Percentiles rank a stretch among this genome's conserved stretches.
These are phyloP conservation scores for Delitschia confertaspora DNA, from an alignment of 495 filamentous ascomycete species.

Conservation along the genomic window DNA sequence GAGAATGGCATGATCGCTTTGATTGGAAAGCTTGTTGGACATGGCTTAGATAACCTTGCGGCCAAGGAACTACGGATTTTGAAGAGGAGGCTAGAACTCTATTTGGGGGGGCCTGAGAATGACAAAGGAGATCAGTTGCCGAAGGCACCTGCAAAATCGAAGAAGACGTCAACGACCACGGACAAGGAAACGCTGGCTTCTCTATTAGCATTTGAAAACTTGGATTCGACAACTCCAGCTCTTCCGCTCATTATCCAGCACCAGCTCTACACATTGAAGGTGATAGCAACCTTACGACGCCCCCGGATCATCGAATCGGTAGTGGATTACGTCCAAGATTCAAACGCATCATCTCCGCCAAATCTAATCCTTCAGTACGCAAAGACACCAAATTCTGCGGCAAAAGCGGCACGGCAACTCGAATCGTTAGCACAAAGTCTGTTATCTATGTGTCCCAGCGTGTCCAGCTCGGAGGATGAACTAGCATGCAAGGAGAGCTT, in stretches of 20 bases:
- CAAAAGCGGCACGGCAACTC: slow-evolving; percentile 60
- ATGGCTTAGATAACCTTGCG: slow-evolving; percentile 67
- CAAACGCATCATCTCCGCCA: slow-evolving; percentile 52
- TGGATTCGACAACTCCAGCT: slow-evolving; percentile 19
- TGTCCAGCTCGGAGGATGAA: slow-evolving; percentile 45
- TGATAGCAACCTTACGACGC: slow-evolving; percentile 40
- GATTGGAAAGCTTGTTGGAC: slow-evolving; percentile 57
- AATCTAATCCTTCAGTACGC: slow-evolving; percentile 50
- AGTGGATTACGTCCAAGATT: slow-evolving; percentile 37
- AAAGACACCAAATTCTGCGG: slow-evolving; percentile 38
- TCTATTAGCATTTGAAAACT: slow-evolving; percentile 49
- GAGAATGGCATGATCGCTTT: slow-evolving; percentile 78
- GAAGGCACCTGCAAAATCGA: too few relatives aligned
- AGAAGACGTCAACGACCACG: not conserved
- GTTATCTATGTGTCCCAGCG: slow-evolving; percentile 52
- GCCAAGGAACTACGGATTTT: slow-evolving; percentile 63
- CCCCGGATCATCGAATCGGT: slow-evolving; percentile 28
- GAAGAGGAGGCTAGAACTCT: slow-evolving; percentile 51
- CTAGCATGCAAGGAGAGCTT: slow-evolving; percentile 41
- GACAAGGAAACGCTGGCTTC: slow-evolving; percentile 47
- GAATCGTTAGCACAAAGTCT: slow-evolving; percentile 61
- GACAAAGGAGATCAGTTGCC: slow-evolving; percentile 28
- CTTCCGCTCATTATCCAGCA: slow-evolving; percentile 30
- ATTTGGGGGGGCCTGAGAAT: slow-evolving; percentile 8
- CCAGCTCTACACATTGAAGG: slow-evolving; percentile 43